phyloP scores from a whole-genome alignment of 2,329 filamentous ascomycete genomes.

The Stemphylium lycopersici region DNA sequence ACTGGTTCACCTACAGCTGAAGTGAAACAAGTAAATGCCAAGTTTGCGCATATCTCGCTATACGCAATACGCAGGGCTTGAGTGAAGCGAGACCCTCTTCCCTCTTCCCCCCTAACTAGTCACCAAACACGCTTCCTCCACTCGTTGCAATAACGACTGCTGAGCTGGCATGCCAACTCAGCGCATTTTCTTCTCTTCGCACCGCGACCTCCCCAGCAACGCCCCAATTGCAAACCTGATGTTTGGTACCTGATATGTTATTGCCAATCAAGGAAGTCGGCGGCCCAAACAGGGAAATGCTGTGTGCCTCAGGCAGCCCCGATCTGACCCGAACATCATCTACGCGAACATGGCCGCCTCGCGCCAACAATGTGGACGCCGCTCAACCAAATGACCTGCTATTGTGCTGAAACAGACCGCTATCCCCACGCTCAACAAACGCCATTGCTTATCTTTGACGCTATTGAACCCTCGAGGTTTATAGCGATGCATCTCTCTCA shows the following conservation, averaged over 20 bases:
- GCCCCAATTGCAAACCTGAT: slow-evolving; percentile 2
- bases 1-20: slow-evolving; percentile 13
- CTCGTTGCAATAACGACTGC: slow-evolving; percentile 5
- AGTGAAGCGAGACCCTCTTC: slow-evolving; percentile 11
- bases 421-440: neutral
- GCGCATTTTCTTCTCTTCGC: slow-evolving; percentile 1
- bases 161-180: slow-evolving; percentile 22
- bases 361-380: neutral
- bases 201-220: slow-evolving; percentile 9
- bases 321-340: slow-evolving; percentile 3
- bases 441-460: slow-evolving; percentile 3
- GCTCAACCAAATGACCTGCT: slow-evolving; percentile 1
- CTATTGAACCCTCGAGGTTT: neutral
- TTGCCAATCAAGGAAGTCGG: neutral
- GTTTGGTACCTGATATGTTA: slow-evolving; percentile 1
- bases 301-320: slow-evolving; percentile 12
- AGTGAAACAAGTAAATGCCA: slow-evolving; percentile 17
- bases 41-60: slow-evolving; percentile 11
- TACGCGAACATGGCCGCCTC: slow-evolving; percentile 3
- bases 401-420: neutral
- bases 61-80: slow-evolving; percentile 4
- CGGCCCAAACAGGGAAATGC: slow-evolving; percentile 17
- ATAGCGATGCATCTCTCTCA: neutral
- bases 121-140: neutral
- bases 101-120: slow-evolving; percentile 1